Percentiles rank a stretch among this genome's conserved stretches.
Conservation (phyloP, 768 basidiomycete species). For the Suillus hirtellus region DNA sequence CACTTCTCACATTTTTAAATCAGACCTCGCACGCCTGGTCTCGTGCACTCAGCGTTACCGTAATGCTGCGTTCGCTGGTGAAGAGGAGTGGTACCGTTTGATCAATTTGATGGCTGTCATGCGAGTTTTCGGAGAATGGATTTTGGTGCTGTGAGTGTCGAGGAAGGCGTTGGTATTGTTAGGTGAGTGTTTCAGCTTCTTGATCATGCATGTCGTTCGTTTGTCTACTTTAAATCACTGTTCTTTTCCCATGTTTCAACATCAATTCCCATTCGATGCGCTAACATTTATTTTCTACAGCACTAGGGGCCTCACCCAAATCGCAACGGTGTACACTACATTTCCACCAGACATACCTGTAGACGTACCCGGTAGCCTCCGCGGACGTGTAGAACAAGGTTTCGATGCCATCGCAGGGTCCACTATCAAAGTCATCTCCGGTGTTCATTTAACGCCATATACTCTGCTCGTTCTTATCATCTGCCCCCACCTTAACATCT, state of each 20-base stretch:
- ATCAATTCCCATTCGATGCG: not conserved
- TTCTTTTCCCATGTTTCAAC: not conserved
- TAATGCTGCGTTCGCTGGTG: slow-evolving; percentile 43
- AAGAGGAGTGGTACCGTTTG: slow-evolving; percentile 90
- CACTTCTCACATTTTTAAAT: slow-evolving; percentile 90
- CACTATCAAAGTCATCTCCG: slow-evolving; percentile 74
- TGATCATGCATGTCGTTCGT: slow-evolving; percentile 7
- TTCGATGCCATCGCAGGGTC: slow-evolving; percentile 80
- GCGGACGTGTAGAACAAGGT: slow-evolving; percentile 76
- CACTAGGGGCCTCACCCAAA: slow-evolving; percentile 78
- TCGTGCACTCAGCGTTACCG: slow-evolving; percentile 41
- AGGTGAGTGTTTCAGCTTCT: slow-evolving; percentile 43
- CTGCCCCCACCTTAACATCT: slow-evolving; percentile 26
- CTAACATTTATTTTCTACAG: slow-evolving; percentile 35
- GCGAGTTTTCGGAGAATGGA: slow-evolving; percentile 91
- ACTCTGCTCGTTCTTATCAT: slow-evolving; percentile 75
- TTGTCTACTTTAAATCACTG: slow-evolving; percentile 1
- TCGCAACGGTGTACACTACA: slow-evolving; percentile 58
- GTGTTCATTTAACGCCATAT: slow-evolving; percentile 81
- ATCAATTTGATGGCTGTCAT: slow-evolving; percentile 92
- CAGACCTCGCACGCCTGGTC: slow-evolving; percentile 83
- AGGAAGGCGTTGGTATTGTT: slow-evolving; percentile 50
- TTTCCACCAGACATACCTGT: slow-evolving; percentile 48
- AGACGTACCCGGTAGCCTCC: slow-evolving; percentile 55
- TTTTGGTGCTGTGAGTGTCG: slow-evolving; percentile 66